A percentile compares a stretch with the other conserved stretches of the same genome.
phyloP scores from a whole-genome alignment of 108 stramenopile species.

The Nannochloropsis salina region DNA sequence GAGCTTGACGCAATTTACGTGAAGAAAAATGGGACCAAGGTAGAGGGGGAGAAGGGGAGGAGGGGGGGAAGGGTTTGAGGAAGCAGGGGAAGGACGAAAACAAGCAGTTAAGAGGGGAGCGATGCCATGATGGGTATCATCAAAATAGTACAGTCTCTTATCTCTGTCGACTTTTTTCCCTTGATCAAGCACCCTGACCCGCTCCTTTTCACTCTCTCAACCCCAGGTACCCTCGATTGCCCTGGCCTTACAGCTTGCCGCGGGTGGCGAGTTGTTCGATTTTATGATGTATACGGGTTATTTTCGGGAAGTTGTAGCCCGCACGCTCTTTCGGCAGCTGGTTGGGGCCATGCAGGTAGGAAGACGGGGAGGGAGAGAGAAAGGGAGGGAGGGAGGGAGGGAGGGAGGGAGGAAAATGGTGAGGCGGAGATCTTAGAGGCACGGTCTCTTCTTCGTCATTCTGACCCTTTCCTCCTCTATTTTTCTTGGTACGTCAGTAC shows the following conservation, averaged over 20 bases:
- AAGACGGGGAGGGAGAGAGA: neutral
- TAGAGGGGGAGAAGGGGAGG: constrained; percentile 21
- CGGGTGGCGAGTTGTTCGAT: constrained; percentile 56
- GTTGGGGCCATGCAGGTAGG: constrained; percentile 14
- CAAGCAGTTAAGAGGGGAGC: neutral
- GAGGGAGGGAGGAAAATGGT: neutral
- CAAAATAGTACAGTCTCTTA: neutral
- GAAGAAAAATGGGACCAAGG: constrained; percentile 43
- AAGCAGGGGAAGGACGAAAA: too few relatives aligned
- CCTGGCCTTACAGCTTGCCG: constrained; percentile 53
- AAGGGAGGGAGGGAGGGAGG: neutral
- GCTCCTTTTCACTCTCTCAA: neutral
- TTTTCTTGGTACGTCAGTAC: constrained; percentile 34
- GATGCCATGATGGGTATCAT: neutral
- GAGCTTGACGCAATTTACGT: constrained; percentile 37
- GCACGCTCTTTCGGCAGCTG: constrained; percentile 51
- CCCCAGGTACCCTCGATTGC: constrained; percentile 20
- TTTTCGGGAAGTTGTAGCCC: constrained; percentile 46
- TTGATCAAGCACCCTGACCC: neutral
- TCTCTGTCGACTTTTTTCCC: neutral
- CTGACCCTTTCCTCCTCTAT: neutral
- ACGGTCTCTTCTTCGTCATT: neutral
- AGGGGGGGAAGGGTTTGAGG: neutral
- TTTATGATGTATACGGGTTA: constrained; percentile 58
- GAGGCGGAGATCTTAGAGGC: neutral